These are phyloP conservation scores for Hygrocybe coccinea DNA, from an alignment of 768 basidiomycete genomes.

Conservation along the genomic window DNA sequence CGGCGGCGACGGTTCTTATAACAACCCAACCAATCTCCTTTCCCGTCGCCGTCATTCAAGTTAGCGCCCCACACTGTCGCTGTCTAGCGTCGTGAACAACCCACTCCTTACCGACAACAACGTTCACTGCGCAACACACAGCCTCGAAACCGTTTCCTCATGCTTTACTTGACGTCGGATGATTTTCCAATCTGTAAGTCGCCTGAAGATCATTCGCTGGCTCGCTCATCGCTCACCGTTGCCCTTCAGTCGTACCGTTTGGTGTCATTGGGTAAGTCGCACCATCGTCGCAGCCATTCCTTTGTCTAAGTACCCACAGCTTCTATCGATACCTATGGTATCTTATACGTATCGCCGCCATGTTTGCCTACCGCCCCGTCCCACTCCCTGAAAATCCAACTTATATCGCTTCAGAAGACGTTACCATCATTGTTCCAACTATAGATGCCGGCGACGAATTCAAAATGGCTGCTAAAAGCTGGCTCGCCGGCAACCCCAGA, in stretches of 20 bases:
- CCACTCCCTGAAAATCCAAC: conserved; percentile 88
- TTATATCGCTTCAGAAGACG: conserved; percentile 85
- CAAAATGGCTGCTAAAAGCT: conserved; percentile 86
- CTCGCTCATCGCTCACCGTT: conserved; percentile 6
- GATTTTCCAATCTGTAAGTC: conserved; percentile 84
- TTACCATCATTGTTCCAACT: conserved; percentile 94
- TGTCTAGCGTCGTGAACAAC: too few relatives aligned
- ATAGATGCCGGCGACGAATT: conserved; percentile 96
- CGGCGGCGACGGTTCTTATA: background rate
- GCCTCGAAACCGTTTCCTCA: conserved; percentile 21
- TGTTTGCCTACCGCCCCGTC: conserved; percentile 77
- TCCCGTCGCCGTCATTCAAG: background rate
- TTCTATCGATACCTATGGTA: conserved; percentile 96
- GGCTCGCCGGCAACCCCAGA: conserved; percentile 90
- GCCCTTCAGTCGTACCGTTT: conserved; percentile 72
- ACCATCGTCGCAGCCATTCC: background rate
- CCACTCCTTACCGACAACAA: background rate
- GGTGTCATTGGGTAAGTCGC: conserved; percentile 72
- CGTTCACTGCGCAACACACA: background rate
- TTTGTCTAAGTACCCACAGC: conserved; percentile 35
- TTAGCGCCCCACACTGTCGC: background rate
- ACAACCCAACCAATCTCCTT: background rate
- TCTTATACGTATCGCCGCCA: conserved; percentile 76
- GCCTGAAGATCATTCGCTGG: background rate
- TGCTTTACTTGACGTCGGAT: conserved; percentile 90